Conservation (phyloP, 805 yeast genomes). For the Pichia insulana region DNA sequence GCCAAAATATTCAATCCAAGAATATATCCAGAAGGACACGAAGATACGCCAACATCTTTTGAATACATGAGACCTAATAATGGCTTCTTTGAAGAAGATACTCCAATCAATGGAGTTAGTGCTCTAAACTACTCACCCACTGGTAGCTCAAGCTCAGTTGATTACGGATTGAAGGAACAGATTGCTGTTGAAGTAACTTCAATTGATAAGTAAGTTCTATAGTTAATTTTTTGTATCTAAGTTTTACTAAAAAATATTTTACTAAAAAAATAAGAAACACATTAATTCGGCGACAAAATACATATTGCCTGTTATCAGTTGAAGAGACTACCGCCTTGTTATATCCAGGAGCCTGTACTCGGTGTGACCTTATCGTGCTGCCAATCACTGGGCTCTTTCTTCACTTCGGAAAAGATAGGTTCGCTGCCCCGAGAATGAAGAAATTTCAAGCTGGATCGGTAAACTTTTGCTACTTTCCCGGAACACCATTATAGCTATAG, state of each 20-base stretch:
- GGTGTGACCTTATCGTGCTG: no score
- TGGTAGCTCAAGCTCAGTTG: neutral
- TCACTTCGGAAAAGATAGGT: no score
- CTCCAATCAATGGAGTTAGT: conserved; percentile 20
- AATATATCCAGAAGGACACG: conserved; percentile 16
- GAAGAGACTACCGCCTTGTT: no score
- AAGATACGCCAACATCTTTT: conserved; percentile 16
- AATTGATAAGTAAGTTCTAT: neutral
- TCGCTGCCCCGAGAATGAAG: no score
- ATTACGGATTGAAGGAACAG: conserved; percentile 2
- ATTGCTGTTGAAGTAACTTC: neutral
- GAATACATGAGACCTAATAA: conserved; percentile 16
- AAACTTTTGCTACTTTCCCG: no score
- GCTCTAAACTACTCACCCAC: neutral
- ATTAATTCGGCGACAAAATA: no score
- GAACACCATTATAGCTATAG: no score
- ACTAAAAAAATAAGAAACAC: no score
- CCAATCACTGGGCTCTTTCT: no score
- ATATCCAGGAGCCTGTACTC: no score
- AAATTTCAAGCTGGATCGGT: no score
- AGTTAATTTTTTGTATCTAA: neutral
- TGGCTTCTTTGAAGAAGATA: conserved; percentile 22
- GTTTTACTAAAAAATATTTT: neutral
- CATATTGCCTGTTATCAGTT: no score
- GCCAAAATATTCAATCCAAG: conserved; percentile 15